Conservation (phyloP, 805 yeast species). For the Grigorovia jiainica region DNA sequence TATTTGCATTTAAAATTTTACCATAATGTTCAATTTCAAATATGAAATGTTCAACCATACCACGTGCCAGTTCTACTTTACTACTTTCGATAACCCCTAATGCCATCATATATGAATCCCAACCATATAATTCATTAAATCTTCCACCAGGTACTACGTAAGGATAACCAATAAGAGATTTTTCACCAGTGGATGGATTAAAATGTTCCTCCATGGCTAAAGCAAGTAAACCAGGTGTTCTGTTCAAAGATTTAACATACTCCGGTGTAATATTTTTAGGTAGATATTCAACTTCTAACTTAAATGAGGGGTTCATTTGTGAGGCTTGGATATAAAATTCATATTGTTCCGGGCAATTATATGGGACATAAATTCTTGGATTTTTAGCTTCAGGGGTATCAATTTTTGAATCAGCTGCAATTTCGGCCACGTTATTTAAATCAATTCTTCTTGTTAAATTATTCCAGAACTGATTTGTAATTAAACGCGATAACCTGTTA, state of each 20-base stretch:
- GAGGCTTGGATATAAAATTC: constrained; percentile 54
- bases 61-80: constrained; percentile 62
- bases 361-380: constrained; percentile 75
- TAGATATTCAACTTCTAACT: constrained; percentile 65
- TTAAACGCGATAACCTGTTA: constrained; percentile 60
- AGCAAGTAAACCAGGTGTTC: constrained; percentile 78
- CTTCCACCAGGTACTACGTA: constrained; percentile 97
- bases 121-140: constrained; percentile 91
- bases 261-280: constrained; percentile 71
- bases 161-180: constrained; percentile 55
- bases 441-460: constrained; percentile 64
- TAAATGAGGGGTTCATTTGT: constrained; percentile 41
- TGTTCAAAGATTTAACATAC: constrained; percentile 65
- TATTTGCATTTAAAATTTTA: constrained; percentile 85
- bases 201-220: constrained; percentile 53
- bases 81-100: constrained; percentile 68
- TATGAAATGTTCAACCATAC: constrained; percentile 86
- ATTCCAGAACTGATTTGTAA: constrained; percentile 72
- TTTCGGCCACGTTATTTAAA: constrained; percentile 47
- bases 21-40: constrained; percentile 88
- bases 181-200: constrained; percentile 44
- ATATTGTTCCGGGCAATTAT: constrained; percentile 57
- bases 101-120: constrained; percentile 95
- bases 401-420: constrained; percentile 75
- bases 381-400: constrained; percentile 48